A percentile compares a stretch with the other conserved stretches of the same genome.
Evolutionary conservation across 75 land plant species (phyloP).

Genomic region (Sequoiadendron giganteum): DNA sequence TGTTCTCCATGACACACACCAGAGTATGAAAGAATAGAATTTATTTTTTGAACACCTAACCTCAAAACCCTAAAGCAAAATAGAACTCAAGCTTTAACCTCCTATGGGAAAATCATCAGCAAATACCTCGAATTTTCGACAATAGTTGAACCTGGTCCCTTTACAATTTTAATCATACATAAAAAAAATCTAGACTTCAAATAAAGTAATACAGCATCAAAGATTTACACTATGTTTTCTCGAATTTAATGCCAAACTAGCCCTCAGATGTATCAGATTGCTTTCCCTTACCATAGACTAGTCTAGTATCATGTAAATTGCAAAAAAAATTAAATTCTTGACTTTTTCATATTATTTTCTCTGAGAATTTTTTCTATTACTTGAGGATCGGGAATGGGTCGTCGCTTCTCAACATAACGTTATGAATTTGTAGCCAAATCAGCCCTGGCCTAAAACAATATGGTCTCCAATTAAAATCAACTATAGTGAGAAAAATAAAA

Average conservation of each 20-base stretch:
- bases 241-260: not conserved
- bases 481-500: not conserved
- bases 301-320: conserved; percentile 45
- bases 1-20: not conserved
- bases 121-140: not conserved
- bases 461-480: not conserved
- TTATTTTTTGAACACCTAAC: not conserved
- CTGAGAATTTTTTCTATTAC: conserved; percentile 12
- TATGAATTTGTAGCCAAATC: conserved; percentile 53
- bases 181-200: not conserved
- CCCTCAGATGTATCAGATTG: conserved; percentile 18
- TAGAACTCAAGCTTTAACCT: not conserved
- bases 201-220: not conserved
- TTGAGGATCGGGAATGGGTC: conserved; percentile 72
- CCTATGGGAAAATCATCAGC: not conserved
- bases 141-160: not conserved
- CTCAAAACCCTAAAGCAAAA: not conserved
- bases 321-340: not conserved
- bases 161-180: not conserved
- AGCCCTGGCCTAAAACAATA: conserved; percentile 49
- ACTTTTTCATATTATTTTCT: not conserved
- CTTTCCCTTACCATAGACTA: conserved; percentile 47
- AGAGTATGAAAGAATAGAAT: not conserved
- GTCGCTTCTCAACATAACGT: conserved; percentile 60
- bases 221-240: not conserved